Evolutionary conservation across 805 yeast genomes (phyloP).

Genomic region (Candida yuanshanica): DNA sequence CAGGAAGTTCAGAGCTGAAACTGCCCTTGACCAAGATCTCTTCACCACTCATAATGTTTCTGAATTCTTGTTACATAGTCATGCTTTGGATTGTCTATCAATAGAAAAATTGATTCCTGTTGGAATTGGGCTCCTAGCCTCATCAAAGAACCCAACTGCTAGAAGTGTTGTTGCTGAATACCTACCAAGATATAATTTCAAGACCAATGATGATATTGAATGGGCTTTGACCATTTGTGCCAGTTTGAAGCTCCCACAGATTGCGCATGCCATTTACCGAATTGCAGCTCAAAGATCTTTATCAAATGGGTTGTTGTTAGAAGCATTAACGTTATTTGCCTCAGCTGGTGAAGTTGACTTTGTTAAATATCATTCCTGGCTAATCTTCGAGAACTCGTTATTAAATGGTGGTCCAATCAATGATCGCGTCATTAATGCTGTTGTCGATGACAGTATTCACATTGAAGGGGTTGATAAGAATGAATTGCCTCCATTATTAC

Average conservation of each 20-base stretch:
- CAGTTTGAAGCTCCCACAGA: slow-evolving; percentile 51
- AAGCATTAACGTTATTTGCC: slow-evolving; percentile 59
- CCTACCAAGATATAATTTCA: slow-evolving; percentile 54
- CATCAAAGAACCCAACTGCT: slow-evolving; percentile 39
- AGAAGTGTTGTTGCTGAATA: slow-evolving; percentile 46
- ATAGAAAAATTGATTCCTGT: slow-evolving; percentile 53
- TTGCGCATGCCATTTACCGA: slow-evolving; percentile 48
- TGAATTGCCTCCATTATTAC: slow-evolving; percentile 47
- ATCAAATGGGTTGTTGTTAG: slow-evolving; percentile 33
- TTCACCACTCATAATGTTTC: slow-evolving; percentile 37
- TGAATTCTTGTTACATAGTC: slow-evolving; percentile 48
- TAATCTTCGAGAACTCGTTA: slow-evolving; percentile 55
- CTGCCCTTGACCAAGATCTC: slow-evolving; percentile 22
- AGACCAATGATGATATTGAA: slow-evolving; percentile 70
- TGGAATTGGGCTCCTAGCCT: slow-evolving; percentile 58
- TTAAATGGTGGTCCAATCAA: slow-evolving; percentile 45
- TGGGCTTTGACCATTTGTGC: slow-evolving; percentile 76
- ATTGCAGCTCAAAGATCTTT: slow-evolving; percentile 25
- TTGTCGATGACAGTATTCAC: slow-evolving; percentile 34
- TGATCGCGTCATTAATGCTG: slow-evolving; percentile 50
- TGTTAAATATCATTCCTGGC: slow-evolving; percentile 49
- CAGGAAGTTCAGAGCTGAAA: background rate
- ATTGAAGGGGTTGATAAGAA: slow-evolving; percentile 23
- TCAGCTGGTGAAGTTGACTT: slow-evolving; percentile 53
- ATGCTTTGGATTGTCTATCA: slow-evolving; percentile 49